phyloP scores from a whole-genome alignment of 306 rosid species.

The Fragaria ananassa region DNA sequence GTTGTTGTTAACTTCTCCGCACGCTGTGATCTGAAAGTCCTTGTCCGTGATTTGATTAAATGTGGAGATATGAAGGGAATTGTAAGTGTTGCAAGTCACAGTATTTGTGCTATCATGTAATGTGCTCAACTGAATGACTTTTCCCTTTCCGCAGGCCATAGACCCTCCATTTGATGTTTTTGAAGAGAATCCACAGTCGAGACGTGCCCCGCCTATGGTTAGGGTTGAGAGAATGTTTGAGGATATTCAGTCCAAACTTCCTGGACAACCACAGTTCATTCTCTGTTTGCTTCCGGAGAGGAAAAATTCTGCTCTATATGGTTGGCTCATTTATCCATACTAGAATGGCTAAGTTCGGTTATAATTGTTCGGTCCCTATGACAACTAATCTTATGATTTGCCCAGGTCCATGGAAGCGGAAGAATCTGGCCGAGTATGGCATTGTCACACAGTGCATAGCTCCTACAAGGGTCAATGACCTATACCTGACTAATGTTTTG shows the following conservation, averaged over 20 bases:
- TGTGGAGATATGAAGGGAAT: slow-evolving; percentile 75
- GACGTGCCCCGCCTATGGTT: slow-evolving; percentile 73
- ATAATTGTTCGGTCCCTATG: neutral
- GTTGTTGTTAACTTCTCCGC: slow-evolving; percentile 85
- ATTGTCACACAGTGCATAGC: slow-evolving; percentile 85
- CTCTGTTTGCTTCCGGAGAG: slow-evolving; percentile 90
- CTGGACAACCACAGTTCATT: slow-evolving; percentile 66
- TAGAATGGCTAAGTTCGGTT: neutral
- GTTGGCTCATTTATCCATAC: slow-evolving; percentile 26
- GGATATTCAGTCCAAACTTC: slow-evolving; percentile 53
- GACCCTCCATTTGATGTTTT: slow-evolving; percentile 53
- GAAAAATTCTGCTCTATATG: slow-evolving; percentile 87
- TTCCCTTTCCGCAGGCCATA: slow-evolving; percentile 36
- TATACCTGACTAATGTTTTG: slow-evolving; percentile 77
- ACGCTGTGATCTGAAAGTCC: slow-evolving; percentile 60
- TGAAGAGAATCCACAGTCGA: slow-evolving; percentile 55
- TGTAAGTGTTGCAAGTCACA: slow-evolving; percentile 42
- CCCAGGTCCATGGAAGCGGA: slow-evolving; percentile 89
- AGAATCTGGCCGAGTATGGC: slow-evolving; percentile 70
- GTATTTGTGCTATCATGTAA: neutral
- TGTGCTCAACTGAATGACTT: neutral
- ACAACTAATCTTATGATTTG: slow-evolving; percentile 3
- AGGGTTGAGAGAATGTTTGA: slow-evolving; percentile 89
- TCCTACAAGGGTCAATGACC: slow-evolving; percentile 74
- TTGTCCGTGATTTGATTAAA: slow-evolving; percentile 59